Evolutionary conservation across 371 early-diverging fungal species (phyloP), one percentile per base, ranked within the genome.

Genomic region (Mucor piriformis): DNA sequence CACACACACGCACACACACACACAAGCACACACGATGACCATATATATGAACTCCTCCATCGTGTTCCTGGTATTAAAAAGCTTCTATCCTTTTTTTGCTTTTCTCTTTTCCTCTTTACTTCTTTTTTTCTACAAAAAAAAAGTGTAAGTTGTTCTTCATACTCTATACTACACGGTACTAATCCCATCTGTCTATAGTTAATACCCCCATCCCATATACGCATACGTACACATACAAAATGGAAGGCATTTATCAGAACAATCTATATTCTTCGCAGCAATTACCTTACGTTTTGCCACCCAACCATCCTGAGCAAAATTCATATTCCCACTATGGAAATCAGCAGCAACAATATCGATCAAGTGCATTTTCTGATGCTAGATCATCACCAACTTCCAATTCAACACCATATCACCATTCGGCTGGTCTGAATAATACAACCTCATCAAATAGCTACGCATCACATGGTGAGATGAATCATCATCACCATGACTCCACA

Each of bases 231-330:
- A 49, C 32, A 20, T 33, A 46, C 32, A 49, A 6, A 35, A 70
- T 76, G 77, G 77, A 76, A 63, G 69, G 74, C 56, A 68, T 73
- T 18, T 73, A 73, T 51, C 73, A 67, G 50, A 69, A 62, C 29
- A 70, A 53, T 37, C 34, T 76, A 24, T 76, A 71, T 27, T 63
- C 76, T 32, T 59, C 72, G 33, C 52, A 68, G 23, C 54, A 69
- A 43, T 42, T 65, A 32, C 54, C 75, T 11, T 75, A 75, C 54
- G 56, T 67, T 29, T 47, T 69, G 43, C 66, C 59, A 62, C 53
- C 67, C 18, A 42, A 13, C 15, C 48, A 57, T 60, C 50, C 61
- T 42, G 27, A 69, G 25, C 62, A 62, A 20, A 53, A 59, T 44
- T 43, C 65, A 10, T 59, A 70, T 32, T 46, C 66, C 6, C 54